Conservation (phyloP, 2,329 filamentous ascomycete species). For the Pestalotiopsis sp. region DNA sequence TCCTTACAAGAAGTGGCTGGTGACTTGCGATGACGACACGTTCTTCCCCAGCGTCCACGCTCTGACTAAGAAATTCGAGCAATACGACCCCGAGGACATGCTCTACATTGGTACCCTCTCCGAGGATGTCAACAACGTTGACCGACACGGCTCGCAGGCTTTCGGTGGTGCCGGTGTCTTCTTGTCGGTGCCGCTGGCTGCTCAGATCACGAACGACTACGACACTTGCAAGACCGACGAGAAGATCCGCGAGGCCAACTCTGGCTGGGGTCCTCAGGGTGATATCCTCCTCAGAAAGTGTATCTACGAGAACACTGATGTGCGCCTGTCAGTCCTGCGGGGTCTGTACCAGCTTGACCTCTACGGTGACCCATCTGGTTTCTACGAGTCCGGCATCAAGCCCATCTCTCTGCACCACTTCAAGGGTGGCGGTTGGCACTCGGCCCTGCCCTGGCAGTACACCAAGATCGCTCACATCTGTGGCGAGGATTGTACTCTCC, state of each 20-base stretch:
- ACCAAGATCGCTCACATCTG: constrained; percentile 59
- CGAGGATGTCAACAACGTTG: constrained; percentile 60
- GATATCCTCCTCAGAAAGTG: constrained; percentile 64
- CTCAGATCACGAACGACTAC: constrained; percentile 44
- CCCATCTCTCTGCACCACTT: constrained; percentile 65
- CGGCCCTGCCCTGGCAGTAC: constrained; percentile 54
- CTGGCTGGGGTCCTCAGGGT: constrained; percentile 60
- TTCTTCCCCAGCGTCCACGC: constrained; percentile 62
- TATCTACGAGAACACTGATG: constrained; percentile 62
- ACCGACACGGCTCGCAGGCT: constrained; percentile 61
- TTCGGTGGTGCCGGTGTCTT: constrained; percentile 66
- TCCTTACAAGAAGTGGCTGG: constrained; percentile 56
- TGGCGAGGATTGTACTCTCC: constrained; percentile 60
- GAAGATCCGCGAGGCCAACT: constrained; percentile 55
- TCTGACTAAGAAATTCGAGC: constrained; percentile 50
- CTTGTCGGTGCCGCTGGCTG: constrained; percentile 52
- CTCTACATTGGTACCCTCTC: constrained; percentile 64
- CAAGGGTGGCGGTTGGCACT: constrained; percentile 60
- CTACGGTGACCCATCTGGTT: constrained; percentile 59
- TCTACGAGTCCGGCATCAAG: constrained; percentile 62
- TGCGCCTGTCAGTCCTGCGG: constrained; percentile 55
- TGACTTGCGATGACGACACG: constrained; percentile 65
- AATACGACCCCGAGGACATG: constrained; percentile 50
- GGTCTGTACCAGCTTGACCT: constrained; percentile 64
- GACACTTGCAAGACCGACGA: constrained; percentile 46